A percentile compares a stretch with the other conserved stretches of the same genome.
Conservation (phyloP, 495 filamentous ascomycete species). For the Astrocystis sublimbata region DNA sequence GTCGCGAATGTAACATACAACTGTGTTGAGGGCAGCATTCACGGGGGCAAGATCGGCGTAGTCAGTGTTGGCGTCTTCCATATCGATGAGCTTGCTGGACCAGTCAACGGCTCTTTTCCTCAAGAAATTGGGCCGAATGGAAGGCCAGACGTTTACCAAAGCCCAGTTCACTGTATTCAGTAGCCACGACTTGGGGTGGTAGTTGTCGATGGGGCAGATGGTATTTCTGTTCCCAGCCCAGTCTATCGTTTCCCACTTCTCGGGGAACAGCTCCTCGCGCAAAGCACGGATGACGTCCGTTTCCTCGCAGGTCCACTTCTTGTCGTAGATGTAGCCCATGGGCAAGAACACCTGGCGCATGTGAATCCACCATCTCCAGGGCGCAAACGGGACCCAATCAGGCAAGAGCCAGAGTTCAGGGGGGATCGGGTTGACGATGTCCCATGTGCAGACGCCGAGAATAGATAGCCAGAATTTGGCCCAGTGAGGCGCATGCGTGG, state of each 20-base stretch:
- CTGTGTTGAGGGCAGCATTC: conserved; percentile 81
- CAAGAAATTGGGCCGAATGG: conserved; percentile 60
- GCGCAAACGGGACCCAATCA: conserved; percentile 91
- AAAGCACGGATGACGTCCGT: conserved; percentile 70
- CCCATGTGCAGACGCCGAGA: conserved; percentile 82
- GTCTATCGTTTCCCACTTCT: conserved; percentile 75
- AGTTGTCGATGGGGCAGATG: conserved; percentile 80
- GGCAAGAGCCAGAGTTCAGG: conserved; percentile 94
- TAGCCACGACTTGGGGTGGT: conserved; percentile 86
- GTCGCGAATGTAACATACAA: conserved; percentile 80
- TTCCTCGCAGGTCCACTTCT: conserved; percentile 68
- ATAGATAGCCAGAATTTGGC: conserved; percentile 89
- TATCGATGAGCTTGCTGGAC: conserved; percentile 69
- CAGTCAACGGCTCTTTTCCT: conserved; percentile 70
- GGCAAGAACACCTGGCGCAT: conserved; percentile 91
- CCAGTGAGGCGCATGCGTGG: conserved; percentile 86
- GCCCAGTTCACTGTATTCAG: conserved; percentile 74
- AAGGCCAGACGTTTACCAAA: conserved; percentile 77
- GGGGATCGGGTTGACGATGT: conserved; percentile 90
- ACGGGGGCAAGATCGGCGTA: conserved; percentile 87
- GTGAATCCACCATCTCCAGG: conserved; percentile 99
- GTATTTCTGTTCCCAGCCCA: conserved; percentile 79
- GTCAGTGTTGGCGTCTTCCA: conserved; percentile 90
- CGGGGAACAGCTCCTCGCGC: conserved; percentile 80
- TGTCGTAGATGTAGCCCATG: conserved; percentile 88